phyloP scores from a whole-genome alignment of 2,329 filamentous ascomycete species.

The Aspergillus sp. region DNA sequence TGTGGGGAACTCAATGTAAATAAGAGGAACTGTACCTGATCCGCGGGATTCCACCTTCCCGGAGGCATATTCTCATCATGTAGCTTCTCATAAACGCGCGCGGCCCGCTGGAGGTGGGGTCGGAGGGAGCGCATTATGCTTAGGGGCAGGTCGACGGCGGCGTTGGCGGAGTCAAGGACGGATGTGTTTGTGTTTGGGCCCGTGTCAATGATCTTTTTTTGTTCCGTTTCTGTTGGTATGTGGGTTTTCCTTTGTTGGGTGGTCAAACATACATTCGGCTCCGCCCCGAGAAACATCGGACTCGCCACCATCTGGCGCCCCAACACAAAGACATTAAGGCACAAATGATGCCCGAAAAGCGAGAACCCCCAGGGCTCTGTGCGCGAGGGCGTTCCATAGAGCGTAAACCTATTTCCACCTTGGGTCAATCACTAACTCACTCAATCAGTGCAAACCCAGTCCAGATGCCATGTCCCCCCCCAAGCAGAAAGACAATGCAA shows the following conservation, averaged over 20 bases:
- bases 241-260: too few relatives aligned
- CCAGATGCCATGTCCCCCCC: too few relatives aligned
- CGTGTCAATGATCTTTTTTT: neutral
- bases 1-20: too few relatives aligned
- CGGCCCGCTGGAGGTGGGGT: neutral
- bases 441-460: too few relatives aligned
- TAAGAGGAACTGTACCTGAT: neutral
- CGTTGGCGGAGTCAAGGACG: neutral
- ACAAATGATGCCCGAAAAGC: neutral
- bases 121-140: slow-evolving; percentile 7
- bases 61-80: neutral
- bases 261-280: neutral
- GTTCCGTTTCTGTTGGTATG: neutral
- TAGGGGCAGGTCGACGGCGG: neutral
- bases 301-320: neutral
- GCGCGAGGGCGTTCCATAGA: neutral
- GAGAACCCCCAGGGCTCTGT: neutral
- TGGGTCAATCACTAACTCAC: too few relatives aligned
- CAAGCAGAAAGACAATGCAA: too few relatives aligned
- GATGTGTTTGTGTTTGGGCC: neutral
- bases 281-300: neutral
- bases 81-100: neutral
- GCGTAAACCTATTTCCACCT: neutral
- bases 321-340: neutral
- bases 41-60: slow-evolving; percentile 6